Evolutionary conservation across 2,329 filamentous ascomycete genomes (phyloP).

Genomic region (Xylariomycetidae sp.): DNA sequence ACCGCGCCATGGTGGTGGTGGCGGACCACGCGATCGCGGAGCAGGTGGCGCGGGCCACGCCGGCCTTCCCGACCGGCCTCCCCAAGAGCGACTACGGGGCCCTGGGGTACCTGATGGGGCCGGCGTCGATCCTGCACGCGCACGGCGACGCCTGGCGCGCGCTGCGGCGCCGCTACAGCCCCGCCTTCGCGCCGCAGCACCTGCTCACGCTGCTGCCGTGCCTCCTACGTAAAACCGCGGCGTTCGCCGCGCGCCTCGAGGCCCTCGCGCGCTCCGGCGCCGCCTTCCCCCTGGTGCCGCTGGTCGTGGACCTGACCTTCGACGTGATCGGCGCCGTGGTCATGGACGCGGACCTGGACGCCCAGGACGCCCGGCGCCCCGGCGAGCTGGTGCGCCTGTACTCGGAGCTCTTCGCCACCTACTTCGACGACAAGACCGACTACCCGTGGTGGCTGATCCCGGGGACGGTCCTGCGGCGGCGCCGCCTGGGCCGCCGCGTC

Average conservation of each 20-base stretch:
- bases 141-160: constrained; percentile 26
- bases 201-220: constrained; percentile 30
- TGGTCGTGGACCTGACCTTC: constrained; percentile 29
- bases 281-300: constrained; percentile 19
- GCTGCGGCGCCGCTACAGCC: constrained; percentile 29
- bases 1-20: constrained; percentile 27
- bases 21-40: constrained; percentile 30
- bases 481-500: constrained; percentile 12
- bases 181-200: constrained; percentile 32
- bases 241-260: constrained; percentile 27
- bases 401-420: constrained; percentile 21
- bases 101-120: constrained; percentile 18
- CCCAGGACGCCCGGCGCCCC: constrained; percentile 24
- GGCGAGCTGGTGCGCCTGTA: constrained; percentile 26
- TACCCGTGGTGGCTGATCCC: constrained; percentile 17
- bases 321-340: constrained; percentile 33
- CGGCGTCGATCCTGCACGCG: constrained; percentile 14
- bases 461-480: constrained; percentile 5
- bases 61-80: constrained; percentile 4
- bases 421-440: constrained; percentile 14
- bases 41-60: constrained; percentile 7
- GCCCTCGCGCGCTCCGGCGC: constrained; percentile 16
- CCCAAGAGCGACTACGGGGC: constrained; percentile 6
- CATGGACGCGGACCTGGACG: constrained; percentile 29
- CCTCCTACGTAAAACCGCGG: constrained; percentile 29